These are phyloP conservation scores for Penicillium goetzii DNA, from an alignment of 495 filamentous ascomycete species.

Conservation along the genomic window DNA sequence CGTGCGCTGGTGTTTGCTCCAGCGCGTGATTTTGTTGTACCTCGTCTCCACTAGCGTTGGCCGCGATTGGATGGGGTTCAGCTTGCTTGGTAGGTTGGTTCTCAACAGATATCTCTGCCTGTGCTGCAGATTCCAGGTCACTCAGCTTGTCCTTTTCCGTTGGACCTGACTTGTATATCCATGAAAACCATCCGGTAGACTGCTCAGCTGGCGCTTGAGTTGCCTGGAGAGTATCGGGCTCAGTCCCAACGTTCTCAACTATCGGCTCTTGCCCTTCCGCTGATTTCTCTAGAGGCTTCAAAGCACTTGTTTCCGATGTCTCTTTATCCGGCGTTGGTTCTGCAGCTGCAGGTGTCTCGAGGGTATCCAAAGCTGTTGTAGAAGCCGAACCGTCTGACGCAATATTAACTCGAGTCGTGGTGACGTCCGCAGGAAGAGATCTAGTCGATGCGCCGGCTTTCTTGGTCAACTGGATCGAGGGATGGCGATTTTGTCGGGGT, in stretches of 20 bases:
- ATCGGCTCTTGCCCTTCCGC: conserved; percentile 21
- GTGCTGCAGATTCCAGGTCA: conserved; percentile 17
- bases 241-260: conserved; percentile 16
- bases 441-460: conserved; percentile 45
- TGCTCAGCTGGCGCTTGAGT: conserved; percentile 32
- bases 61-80: conserved; percentile 22
- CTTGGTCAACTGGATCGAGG: conserved; percentile 48
- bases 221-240: conserved; percentile 10
- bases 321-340: conserved; percentile 33
- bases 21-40: conserved; percentile 21
- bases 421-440: conserved; percentile 52
- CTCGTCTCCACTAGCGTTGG: conserved; percentile 19
- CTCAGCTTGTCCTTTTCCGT: conserved; percentile 16
- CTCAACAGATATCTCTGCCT: conserved; percentile 25
- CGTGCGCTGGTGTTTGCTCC: conserved; percentile 23
- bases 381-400: conserved; percentile 51
- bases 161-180: conserved; percentile 48
- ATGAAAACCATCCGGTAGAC: conserved; percentile 60
- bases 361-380: conserved; percentile 34
- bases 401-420: conserved; percentile 55
- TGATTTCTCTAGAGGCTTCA: conserved; percentile 26
- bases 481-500: conserved; percentile 33
- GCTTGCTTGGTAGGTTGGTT: conserved; percentile 28
- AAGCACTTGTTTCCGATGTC: conserved; percentile 18
- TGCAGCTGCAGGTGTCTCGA: conserved; percentile 25